Percentiles rank a stretch among this genome's conserved stretches.
Conservation (phyloP, 306 rosid genomes). For the Casuarina cunninghamiana region DNA sequence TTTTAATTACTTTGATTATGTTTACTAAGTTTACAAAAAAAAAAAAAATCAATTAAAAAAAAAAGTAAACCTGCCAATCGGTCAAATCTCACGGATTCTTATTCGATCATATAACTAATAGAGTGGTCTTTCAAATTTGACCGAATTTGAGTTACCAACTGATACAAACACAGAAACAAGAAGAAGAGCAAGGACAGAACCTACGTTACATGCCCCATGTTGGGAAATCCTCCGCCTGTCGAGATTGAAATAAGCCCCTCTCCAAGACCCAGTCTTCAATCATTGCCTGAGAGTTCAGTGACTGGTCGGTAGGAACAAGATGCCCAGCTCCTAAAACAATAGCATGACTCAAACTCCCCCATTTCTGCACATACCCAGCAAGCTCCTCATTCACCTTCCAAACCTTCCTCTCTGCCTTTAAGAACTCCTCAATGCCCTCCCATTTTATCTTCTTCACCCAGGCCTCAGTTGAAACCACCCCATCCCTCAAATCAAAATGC, state of each 20-base stretch:
- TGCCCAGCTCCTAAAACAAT: slow-evolving; percentile 76
- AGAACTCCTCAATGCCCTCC: slow-evolving; percentile 53
- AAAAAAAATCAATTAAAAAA: too few species aligned
- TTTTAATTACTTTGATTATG: too few species aligned
- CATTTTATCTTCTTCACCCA: slow-evolving; percentile 81
- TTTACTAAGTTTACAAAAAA: too few species aligned
- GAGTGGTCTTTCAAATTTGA: too few species aligned
- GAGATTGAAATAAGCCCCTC: slow-evolving; percentile 40
- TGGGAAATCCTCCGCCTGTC: not conserved
- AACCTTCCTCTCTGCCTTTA: slow-evolving; percentile 58
- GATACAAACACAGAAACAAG: not conserved
- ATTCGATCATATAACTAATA: not conserved
- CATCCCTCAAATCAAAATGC: slow-evolving; percentile 59
- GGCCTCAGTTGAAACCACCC: slow-evolving; percentile 59
- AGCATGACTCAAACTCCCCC: slow-evolving; percentile 65
- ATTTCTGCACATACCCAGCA: slow-evolving; percentile 79
- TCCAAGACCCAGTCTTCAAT: slow-evolving; percentile 79
- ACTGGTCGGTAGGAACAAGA: slow-evolving; percentile 64
- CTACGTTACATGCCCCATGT: not conserved
- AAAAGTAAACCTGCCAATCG: too few species aligned
- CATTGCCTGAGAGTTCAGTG: slow-evolving; percentile 73
- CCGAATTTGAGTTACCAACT: not conserved
- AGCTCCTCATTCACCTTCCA: slow-evolving; percentile 61
- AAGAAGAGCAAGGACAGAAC: not conserved
- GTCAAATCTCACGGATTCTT: too few species aligned